phyloP scores from a whole-genome alignment of 2,329 filamentous ascomycete genomes.

The Curvularia sp. region DNA sequence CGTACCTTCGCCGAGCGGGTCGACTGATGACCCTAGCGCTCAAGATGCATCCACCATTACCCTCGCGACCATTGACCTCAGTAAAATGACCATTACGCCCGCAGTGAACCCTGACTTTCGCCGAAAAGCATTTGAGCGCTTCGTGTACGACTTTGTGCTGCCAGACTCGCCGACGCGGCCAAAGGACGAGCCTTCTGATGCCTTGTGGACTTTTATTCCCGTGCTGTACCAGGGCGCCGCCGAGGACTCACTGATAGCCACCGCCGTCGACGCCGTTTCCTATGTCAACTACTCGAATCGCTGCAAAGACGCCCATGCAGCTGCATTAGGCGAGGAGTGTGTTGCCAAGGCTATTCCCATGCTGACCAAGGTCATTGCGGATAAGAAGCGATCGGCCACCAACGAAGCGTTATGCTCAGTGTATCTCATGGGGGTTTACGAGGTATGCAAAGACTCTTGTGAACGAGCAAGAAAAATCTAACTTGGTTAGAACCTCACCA shows the following conservation, averaged over 20 bases:
- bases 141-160: conserved; percentile 43
- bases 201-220: conserved; percentile 39
- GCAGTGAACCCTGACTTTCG: conserved; percentile 28
- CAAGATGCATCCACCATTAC: background rate
- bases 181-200: conserved; percentile 29
- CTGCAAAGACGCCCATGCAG: conserved; percentile 34
- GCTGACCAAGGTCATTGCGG: conserved; percentile 33
- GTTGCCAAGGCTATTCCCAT: conserved; percentile 32
- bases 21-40: conserved; percentile 4
- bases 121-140: conserved; percentile 39
- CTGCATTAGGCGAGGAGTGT: conserved; percentile 31
- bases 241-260: conserved; percentile 33
- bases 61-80: conserved; percentile 13
- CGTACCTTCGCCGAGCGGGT: conserved; percentile 12
- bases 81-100: conserved; percentile 23
- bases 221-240: conserved; percentile 30
- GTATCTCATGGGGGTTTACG: conserved; percentile 41
- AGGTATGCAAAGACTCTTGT: conserved; percentile 22
- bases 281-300: conserved; percentile 41
- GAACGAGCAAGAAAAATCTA: background rate
- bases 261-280: conserved; percentile 34
- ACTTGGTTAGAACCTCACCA: conserved; percentile 32
- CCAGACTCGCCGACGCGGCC: conserved; percentile 26
- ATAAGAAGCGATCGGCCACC: conserved; percentile 29
- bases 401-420: conserved; percentile 37